Evolutionary conservation across 495 filamentous ascomycete species (phyloP), one percentile per base, ranked within the genome.

Genomic region (Lasiosphaeriaceae sp.): DNA sequence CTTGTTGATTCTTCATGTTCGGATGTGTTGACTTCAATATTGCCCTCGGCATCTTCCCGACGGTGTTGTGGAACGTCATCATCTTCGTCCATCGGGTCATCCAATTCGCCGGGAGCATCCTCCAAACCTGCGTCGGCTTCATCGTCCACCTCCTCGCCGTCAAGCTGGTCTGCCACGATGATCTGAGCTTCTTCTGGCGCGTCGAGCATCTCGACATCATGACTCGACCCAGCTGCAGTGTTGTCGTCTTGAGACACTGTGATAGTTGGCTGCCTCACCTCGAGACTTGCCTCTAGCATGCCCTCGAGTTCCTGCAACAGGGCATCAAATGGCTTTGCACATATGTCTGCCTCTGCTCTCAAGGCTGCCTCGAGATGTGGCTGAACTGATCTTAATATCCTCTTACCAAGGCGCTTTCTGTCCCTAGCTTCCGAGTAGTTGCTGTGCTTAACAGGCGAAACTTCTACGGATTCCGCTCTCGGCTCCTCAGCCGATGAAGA

Each of bases 331-430:
- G 87, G 78, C 61, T 82, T 85, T 55, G 84, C 78, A 53, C 76
- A 84, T 9, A 96, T 75, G 45, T 95, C 90, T 41, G 86, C 84
- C 69, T 97, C 93, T 37, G 88, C 89, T 50, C 81, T 79, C 44
- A 88, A 74, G 2, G 90, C 90, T 46, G 86, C 83, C 68, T 96
- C 90, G 7, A 96, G 74, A 39, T 83, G 78, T 17, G 84, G 82
- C 66, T 94, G 88, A 22, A 96, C 80, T 3, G 84, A 81, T 69
- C 89, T 90, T 56, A 96, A 78, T 50, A 97, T 92, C 44, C 90
- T 80, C 67, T 93, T 96, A 14, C 87, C 93, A 24, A 90, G 74
- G 64, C 84, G 69, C 54, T 77, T 85, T 19, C 90, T 78, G 52
- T 76, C 71, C 41, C 63, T 64, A 29, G 59, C 63, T 41, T 75